Percentiles rank a stretch among this genome's conserved stretches.
Conservation (phyloP, 83 land plant genomes). For the Picea abies region DNA sequence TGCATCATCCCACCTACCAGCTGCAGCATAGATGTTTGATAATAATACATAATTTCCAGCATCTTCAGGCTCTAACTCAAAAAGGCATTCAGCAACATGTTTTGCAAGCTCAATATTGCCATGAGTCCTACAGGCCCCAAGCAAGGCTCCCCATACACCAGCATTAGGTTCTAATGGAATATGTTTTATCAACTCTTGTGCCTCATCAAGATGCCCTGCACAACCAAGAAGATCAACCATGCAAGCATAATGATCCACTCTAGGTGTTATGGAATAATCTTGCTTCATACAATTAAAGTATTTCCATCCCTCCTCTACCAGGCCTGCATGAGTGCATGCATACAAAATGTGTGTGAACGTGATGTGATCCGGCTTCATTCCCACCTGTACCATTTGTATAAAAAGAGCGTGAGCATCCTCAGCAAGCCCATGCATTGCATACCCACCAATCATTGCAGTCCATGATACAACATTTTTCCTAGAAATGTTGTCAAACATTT, state of each 20-base stretch:
- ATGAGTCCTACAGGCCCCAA: conserved; percentile 55
- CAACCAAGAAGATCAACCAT: conserved; percentile 60
- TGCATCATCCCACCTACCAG: conserved; percentile 43
- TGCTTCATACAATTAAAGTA: conserved; percentile 45
- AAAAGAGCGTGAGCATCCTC: conserved; percentile 32
- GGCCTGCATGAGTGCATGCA: conserved; percentile 65
- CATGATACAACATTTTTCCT: conserved; percentile 45
- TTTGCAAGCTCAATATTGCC: conserved; percentile 46
- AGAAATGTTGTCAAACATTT: conserved; percentile 34
- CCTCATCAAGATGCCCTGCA: conserved; percentile 43
- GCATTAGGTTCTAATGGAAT: conserved; percentile 50
- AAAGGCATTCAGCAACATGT: conserved; percentile 36
- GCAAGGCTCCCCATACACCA: conserved; percentile 56
- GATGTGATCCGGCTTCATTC: conserved; percentile 37
- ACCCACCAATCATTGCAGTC: conserved; percentile 54
- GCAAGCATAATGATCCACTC: conserved; percentile 58
- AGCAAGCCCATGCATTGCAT: conserved; percentile 9
- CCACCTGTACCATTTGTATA: conserved; percentile 33
- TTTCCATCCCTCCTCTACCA: conserved; percentile 38
- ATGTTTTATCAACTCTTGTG: conserved; percentile 34
- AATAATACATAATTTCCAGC: conserved; percentile 48
- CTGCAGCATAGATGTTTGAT: conserved; percentile 35
- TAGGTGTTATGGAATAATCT: conserved; percentile 32
- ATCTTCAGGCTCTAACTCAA: conserved; percentile 50
- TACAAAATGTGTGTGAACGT: conserved; percentile 52